Evolutionary conservation across 305 asterid genomes (phyloP).

Genomic region (Fraxinus sp.): DNA sequence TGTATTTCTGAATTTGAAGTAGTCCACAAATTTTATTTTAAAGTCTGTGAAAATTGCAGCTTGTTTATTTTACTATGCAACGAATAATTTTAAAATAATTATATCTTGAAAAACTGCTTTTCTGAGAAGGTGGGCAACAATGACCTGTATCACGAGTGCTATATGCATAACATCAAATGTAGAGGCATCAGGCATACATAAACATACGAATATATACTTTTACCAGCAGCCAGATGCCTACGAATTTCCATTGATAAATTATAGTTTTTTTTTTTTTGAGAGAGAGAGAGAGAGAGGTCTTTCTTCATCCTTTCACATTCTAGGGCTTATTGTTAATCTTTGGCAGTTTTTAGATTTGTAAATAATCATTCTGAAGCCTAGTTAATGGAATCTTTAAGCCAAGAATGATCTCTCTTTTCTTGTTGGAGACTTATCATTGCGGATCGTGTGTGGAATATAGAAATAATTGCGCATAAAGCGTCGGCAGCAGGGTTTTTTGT

Average conservation of each 20-base stretch:
- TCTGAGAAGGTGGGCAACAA: conserved; percentile 29
- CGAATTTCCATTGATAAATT: neutral
- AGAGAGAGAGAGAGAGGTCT: conserved; percentile 17
- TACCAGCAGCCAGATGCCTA: neutral
- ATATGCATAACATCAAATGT: conserved; percentile 25
- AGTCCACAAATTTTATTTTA: conserved; percentile 18
- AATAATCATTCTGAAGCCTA: conserved; percentile 30
- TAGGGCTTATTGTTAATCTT: conserved; percentile 53
- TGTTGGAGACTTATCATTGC: neutral
- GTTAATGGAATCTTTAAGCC: conserved; percentile 21
- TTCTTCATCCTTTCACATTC: conserved; percentile 37
- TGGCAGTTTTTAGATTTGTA: conserved; percentile 26
- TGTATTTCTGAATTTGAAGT: conserved; percentile 18
- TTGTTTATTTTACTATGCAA: neutral
- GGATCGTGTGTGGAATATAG: neutral
- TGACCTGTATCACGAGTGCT: conserved; percentile 1
- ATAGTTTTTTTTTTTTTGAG: conserved; percentile 1
- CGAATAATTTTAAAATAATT: neutral
- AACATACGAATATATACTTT: conserved; percentile 12
- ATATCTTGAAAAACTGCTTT: conserved; percentile 28
- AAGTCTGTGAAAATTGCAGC: conserved; percentile 29
- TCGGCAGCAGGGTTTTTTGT: neutral
- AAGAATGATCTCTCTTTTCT: conserved; percentile 15
- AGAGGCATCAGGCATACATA: neutral
- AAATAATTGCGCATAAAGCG: neutral